These are phyloP conservation scores for Lonicera japonica DNA, from an alignment of 129 eudicot species.

Conservation along the genomic window DNA sequence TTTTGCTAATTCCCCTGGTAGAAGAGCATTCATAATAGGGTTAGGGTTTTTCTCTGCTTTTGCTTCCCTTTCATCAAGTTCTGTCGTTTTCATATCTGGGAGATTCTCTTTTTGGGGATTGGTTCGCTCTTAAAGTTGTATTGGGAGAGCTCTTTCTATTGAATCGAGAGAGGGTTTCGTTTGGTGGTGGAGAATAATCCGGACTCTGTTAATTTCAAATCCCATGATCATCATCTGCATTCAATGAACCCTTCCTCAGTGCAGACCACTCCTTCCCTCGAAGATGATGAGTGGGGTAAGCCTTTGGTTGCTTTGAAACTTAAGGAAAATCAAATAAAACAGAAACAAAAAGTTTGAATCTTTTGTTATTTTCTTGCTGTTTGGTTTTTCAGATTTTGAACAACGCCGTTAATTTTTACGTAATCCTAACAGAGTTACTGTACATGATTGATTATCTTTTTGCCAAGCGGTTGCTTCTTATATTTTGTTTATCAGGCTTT, in stretches of 20 bases:
- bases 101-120: not conserved
- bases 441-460: too few species aligned
- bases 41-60: not conserved
- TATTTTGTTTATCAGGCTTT: too few species aligned
- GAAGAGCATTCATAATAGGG: not conserved
- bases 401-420: too few species aligned
- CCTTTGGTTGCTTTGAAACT: not conserved
- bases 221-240: constrained; percentile 44
- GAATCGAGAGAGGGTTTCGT: not conserved
- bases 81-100: not conserved
- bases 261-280: constrained; percentile 43
- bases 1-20: too few species aligned
- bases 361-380: too few species aligned
- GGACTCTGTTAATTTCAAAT: constrained; percentile 4
- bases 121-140: not conserved
- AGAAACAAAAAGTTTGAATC: too few species aligned
- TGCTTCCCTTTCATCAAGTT: not conserved
- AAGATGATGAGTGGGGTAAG: constrained; percentile 80
- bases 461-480: too few species aligned
- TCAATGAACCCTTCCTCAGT: constrained; percentile 51
- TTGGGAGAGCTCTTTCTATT: not conserved
- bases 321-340: too few species aligned
- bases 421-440: too few species aligned
- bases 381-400: too few species aligned
- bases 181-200: not conserved